Conservation (phyloP, 202 grass and related monocot species). For the Cymbopogon flexuosus region DNA sequence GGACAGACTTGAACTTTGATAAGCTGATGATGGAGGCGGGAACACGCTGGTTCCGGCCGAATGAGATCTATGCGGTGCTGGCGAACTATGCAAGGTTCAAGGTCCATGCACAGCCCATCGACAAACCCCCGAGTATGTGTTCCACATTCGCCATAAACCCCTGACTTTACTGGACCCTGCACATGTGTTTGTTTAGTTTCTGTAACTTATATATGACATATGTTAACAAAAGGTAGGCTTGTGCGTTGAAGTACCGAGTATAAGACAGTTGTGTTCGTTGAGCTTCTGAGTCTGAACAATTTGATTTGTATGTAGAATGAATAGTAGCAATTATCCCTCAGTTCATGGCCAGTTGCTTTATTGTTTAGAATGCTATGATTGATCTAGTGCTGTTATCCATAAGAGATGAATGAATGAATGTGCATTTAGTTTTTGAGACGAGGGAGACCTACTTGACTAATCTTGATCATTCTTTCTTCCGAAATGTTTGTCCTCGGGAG, state of each 20-base stretch:
- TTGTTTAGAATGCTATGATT: neutral
- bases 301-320: neutral
- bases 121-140: conserved; percentile 65
- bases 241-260: neutral
- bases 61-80: conserved; percentile 85
- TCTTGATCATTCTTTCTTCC: neutral
- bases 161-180: conserved; percentile 1
- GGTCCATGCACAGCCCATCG: conserved; percentile 62
- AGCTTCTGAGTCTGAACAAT: neutral
- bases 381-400: neutral
- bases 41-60: conserved; percentile 73
- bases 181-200: conserved; percentile 27
- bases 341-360: neutral
- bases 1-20: conserved; percentile 71
- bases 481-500: conserved; percentile 2
- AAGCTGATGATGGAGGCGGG: conserved; percentile 57
- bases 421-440: neutral
- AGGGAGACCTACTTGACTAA: neutral
- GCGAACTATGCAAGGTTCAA: conserved; percentile 61
- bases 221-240: neutral
- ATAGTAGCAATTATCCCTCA: neutral
- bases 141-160: conserved; percentile 19
- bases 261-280: neutral
- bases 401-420: neutral
- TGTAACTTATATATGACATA: neutral